These are phyloP conservation scores for Platismatia glauca DNA, from an alignment of 495 filamentous ascomycete genomes.

Conservation along the genomic window DNA sequence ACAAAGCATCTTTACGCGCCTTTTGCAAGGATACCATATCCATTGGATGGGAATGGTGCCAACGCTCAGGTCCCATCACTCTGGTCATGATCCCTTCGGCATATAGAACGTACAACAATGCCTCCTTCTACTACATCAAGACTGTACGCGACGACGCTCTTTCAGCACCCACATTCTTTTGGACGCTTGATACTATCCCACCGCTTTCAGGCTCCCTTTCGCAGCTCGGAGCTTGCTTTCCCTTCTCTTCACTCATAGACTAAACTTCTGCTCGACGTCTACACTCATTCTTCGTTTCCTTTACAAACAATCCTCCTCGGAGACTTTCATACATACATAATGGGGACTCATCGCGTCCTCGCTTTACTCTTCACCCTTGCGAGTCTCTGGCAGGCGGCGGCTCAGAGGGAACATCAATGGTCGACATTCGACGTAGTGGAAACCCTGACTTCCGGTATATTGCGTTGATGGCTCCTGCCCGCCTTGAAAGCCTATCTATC, in stretches of 20 bases:
- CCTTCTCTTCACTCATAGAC: neutral
- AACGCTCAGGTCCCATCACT: neutral
- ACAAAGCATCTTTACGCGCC: conserved; percentile 3
- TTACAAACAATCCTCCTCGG: neutral
- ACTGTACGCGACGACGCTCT: conserved; percentile 1
- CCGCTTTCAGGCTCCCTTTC: neutral
- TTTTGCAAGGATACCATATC: neutral
- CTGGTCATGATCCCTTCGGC: neutral
- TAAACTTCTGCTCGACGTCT: neutral
- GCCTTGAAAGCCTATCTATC: neutral
- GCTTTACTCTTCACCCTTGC: conserved; percentile 9
- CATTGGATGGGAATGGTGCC: neutral
- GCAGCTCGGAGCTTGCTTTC: conserved; percentile 2
- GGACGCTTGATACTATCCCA: conserved; percentile 3
- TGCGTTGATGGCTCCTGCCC: neutral
- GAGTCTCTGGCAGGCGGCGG: neutral
- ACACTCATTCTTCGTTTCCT: neutral
- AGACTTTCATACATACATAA: neutral
- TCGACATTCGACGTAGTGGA: neutral
- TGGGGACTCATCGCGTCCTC: neutral
- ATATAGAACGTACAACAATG: neutral
- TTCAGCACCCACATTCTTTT: neutral
- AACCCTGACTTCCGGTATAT: neutral
- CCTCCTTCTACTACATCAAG: neutral
- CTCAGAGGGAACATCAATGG: neutral